Percentiles rank a stretch among this genome's conserved stretches.
Conservation (phyloP, 345 rosid genomes). For the Lumnitzera littorea region DNA sequence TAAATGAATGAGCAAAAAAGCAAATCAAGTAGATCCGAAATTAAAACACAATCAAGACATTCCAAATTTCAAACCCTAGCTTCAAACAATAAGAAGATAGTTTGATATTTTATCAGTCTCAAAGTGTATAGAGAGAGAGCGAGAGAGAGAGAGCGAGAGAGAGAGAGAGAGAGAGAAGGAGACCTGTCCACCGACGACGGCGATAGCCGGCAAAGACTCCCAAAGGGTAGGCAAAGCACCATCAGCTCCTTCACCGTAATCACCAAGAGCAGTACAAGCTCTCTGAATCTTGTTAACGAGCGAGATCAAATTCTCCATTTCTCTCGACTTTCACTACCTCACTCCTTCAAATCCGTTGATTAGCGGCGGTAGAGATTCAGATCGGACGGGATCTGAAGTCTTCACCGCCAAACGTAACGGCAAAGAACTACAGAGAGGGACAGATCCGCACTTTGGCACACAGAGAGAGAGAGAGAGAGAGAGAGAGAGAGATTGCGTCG, state of each 20-base stretch:
- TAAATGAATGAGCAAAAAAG: too few relatives aligned
- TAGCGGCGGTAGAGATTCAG: constrained; percentile 12
- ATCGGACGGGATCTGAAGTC: neutral
- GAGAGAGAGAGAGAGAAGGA: constrained; percentile 1
- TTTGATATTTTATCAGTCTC: neutral
- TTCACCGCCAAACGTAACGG: too few relatives aligned
- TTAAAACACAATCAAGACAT: too few relatives aligned
- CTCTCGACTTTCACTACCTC: neutral
- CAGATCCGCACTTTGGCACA: neutral
- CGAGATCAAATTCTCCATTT: constrained; percentile 89
- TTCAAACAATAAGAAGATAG: neutral
- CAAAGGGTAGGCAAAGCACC: constrained; percentile 92
- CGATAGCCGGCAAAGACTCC: constrained; percentile 95
- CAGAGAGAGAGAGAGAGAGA: constrained; percentile 6
- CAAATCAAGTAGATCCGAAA: too few relatives aligned
- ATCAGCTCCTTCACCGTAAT: constrained; percentile 77
- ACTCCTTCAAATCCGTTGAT: constrained; percentile 19
- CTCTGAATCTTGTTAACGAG: constrained; percentile 95
- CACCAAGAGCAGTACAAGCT: constrained; percentile 99
- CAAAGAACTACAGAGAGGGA: too few relatives aligned
- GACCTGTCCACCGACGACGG: constrained; percentile 99
- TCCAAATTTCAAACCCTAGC: too few relatives aligned
- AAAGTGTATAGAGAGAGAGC: too few relatives aligned
- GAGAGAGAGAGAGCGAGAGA: constrained; percentile 5
- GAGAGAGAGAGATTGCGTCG: constrained; percentile 8